Percentiles rank a stretch among this genome's conserved stretches.
phyloP scores from a whole-genome alignment of 331 rosid genomes.

The Phaseolus coccineus region DNA sequence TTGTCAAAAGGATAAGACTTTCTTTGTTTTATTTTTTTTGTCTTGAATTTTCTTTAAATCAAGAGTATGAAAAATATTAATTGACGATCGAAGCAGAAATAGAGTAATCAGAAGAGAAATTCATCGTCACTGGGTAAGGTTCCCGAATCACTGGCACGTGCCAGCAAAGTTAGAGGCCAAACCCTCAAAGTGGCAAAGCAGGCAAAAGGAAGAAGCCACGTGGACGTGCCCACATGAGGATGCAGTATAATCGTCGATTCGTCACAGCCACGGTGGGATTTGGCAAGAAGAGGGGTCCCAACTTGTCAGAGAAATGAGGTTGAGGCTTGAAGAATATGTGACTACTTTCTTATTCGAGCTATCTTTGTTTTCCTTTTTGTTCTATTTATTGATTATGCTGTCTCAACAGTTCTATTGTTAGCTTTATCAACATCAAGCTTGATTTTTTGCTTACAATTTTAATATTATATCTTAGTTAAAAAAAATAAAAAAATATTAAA shows the following conservation, averaged over 20 bases:
- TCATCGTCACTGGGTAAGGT: conserved; percentile 45
- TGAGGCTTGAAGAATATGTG: conserved; percentile 13
- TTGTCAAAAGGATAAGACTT: no score
- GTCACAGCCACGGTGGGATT: conserved; percentile 54
- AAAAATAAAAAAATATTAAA: no score
- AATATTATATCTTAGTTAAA: background rate
- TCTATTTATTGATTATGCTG: background rate
- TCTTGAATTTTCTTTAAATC: no score
- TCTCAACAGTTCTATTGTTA: background rate
- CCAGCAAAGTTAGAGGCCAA: conserved; percentile 53
- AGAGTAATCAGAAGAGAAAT: conserved; percentile 12
- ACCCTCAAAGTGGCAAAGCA: conserved; percentile 53
- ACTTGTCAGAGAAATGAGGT: conserved; percentile 51
- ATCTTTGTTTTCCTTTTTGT: background rate
- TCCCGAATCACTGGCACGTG: conserved; percentile 55
- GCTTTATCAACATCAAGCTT: conserved; percentile 22
- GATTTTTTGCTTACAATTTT: background rate
- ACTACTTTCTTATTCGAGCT: background rate
- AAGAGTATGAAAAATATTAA: no score
- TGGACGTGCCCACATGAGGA: conserved; percentile 55
- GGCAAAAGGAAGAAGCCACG: conserved; percentile 56
- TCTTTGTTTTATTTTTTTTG: no score
- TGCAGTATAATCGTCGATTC: conserved; percentile 58
- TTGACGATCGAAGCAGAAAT: background rate
- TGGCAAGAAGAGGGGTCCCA: conserved; percentile 57